Percentiles rank a stretch among this genome's conserved stretches.
These are phyloP conservation scores for Lindgomyces ingoldianus DNA, from an alignment of 495 filamentous ascomycete genomes.

Conservation along the genomic window DNA sequence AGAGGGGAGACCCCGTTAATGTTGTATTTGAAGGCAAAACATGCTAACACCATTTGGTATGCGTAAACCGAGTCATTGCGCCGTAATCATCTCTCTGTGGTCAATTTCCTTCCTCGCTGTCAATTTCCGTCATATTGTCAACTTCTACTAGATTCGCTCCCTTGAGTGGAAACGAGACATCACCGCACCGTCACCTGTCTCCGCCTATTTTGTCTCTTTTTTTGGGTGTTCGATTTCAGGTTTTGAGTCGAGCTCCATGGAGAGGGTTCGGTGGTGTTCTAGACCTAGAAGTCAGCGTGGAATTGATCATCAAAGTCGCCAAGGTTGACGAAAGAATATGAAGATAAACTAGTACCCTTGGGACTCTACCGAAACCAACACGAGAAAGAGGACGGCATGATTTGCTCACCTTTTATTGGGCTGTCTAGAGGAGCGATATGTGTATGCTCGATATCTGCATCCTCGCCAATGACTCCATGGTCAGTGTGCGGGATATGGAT, in stretches of 20 bases:
- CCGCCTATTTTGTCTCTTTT: not conserved
- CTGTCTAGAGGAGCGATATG: slow-evolving; percentile 19
- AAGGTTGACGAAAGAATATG: too few species aligned
- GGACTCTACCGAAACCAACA: too few species aligned
- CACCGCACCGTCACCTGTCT: not conserved
- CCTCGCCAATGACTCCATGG: slow-evolving; percentile 15
- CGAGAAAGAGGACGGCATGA: not conserved
- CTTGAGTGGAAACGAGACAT: not conserved
- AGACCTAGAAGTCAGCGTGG: not conserved
- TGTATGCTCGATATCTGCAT: slow-evolving; percentile 19
- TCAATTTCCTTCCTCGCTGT: not conserved
- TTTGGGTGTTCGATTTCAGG: not conserved
- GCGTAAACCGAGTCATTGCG: too few species aligned
- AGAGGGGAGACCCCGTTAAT: too few species aligned
- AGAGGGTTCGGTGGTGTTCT: not conserved
- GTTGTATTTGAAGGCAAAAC: too few species aligned
- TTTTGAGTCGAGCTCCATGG: not conserved
- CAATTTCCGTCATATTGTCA: not conserved
- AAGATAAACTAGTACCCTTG: too few species aligned
- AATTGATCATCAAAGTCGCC: not conserved
- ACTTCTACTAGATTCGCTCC: not conserved
- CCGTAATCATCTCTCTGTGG: too few species aligned
- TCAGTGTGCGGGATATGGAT: slow-evolving; percentile 8
- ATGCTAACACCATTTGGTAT: too few species aligned
- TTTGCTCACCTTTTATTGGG: not conserved